Percentiles rank a stretch among this genome's conserved stretches.
Evolutionary conservation across 1,284 basidiomycete genomes (phyloP).

Genomic region (Moniliella sp.): DNA sequence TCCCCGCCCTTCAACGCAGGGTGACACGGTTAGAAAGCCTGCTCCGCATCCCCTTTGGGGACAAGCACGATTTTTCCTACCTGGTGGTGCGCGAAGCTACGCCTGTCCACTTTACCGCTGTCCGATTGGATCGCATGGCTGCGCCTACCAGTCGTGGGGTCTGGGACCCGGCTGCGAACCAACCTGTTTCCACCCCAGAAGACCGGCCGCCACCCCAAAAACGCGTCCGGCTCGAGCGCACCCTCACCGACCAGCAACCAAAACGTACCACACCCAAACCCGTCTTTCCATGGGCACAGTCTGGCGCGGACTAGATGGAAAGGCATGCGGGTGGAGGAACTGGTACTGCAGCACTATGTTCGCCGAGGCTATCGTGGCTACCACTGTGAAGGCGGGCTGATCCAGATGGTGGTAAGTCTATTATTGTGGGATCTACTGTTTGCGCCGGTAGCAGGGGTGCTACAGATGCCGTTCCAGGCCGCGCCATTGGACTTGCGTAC

Average conservation of each 20-base stretch:
- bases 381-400: constrained; percentile 70
- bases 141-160: no score
- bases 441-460: constrained; percentile 59
- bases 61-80: constrained; percentile 23
- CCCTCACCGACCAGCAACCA: no score
- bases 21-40: constrained; percentile 52
- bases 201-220: background rate
- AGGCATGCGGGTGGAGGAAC: constrained; percentile 62
- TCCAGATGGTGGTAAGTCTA: constrained; percentile 71
- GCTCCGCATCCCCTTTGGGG: constrained; percentile 36
- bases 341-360: constrained; percentile 67
- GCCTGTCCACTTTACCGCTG: constrained; percentile 41
- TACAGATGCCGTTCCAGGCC: constrained; percentile 76
- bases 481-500: constrained; percentile 78
- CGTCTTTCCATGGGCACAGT: constrained; percentile 56
- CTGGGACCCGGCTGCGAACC: background rate
- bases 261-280: no score
- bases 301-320: constrained; percentile 53
- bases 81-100: constrained; percentile 41
- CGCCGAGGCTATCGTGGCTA: no score
- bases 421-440: constrained; percentile 82
- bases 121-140: constrained; percentile 16
- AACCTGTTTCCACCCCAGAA: constrained; percentile 1
- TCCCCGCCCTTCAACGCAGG: constrained; percentile 55
- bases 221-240: no score